Evolutionary conservation across 371 early-diverging fungal genomes (phyloP).

Genomic region (Mortierella polycephala): DNA sequence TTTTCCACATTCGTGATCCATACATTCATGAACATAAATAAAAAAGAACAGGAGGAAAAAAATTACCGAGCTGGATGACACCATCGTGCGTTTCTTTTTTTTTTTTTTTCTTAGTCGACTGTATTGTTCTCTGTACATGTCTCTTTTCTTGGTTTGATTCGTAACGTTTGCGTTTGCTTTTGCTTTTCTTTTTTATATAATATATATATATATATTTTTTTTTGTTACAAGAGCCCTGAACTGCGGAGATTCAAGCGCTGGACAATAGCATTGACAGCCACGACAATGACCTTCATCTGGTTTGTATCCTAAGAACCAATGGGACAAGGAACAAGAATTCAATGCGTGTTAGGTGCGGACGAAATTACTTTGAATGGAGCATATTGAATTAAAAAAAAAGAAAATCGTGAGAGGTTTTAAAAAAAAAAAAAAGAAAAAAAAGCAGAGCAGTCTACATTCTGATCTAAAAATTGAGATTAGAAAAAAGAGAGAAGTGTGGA

Average conservation of each 20-base stretch:
- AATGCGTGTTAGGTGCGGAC: neutral
- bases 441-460: neutral
- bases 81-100: no score
- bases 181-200: neutral
- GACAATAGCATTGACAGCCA: constrained; percentile 58
- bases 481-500: neutral
- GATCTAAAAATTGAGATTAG: neutral
- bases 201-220: constrained; percentile 3
- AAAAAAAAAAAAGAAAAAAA: neutral
- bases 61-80: no score
- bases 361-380: neutral
- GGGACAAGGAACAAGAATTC: neutral
- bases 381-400: neutral
- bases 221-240: constrained; percentile 51
- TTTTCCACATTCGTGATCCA: no score
- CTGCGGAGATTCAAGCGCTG: constrained; percentile 56
- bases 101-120: no score
- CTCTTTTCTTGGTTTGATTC: neutral
- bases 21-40: no score
- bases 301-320: constrained; percentile 52
- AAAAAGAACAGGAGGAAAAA: no score
- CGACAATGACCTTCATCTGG: constrained; percentile 59
- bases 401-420: neutral
- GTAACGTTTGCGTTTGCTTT: neutral
- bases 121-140: neutral